These are phyloP conservation scores for Penicillium manginii DNA, from an alignment of 495 filamentous ascomycete species.

Conservation along the genomic window DNA sequence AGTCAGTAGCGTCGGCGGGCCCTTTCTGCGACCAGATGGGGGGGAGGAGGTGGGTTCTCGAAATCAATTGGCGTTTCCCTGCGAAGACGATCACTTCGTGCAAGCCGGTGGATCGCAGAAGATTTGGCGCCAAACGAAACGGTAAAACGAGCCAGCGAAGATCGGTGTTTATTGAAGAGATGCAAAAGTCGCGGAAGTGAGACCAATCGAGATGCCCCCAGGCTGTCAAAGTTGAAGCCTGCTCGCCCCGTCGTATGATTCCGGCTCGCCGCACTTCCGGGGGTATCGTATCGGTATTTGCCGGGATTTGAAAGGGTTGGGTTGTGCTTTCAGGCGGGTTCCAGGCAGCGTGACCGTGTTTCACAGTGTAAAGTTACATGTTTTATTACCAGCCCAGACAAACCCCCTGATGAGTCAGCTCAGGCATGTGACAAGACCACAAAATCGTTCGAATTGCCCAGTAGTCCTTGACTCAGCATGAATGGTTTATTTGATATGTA, in stretches of 20 bases:
- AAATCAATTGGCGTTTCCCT: slow-evolving; percentile 23
- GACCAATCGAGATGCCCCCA: slow-evolving; percentile 4
- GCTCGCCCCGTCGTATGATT: slow-evolving; percentile 46
- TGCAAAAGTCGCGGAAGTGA: neutral
- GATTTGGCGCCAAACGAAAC: slow-evolving; percentile 16
- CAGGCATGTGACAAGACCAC: slow-evolving; percentile 9
- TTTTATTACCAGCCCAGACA: slow-evolving; percentile 2
- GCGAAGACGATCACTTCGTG: slow-evolving; percentile 22
- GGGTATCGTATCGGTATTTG: neutral
- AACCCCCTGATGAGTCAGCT: slow-evolving; percentile 1
- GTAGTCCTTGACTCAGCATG: neutral
- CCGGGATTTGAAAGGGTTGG: neutral
- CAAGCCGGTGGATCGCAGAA: slow-evolving; percentile 23
- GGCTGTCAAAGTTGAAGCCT: slow-evolving; percentile 5
- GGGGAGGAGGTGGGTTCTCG: slow-evolving; percentile 22
- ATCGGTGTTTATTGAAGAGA: slow-evolving; percentile 6
- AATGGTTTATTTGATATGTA: neutral
- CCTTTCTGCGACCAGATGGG: slow-evolving; percentile 11
- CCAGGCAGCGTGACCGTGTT: neutral
- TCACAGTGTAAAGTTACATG: neutral
- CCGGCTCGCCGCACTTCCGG: slow-evolving; percentile 44
- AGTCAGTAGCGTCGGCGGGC: slow-evolving; percentile 19
- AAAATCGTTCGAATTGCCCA: neutral
- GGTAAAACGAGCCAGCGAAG: neutral
- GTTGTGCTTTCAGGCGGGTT: too few species aligned